Percentiles rank a stretch among this genome's conserved stretches.
phyloP scores from a whole-genome alignment of 2,329 filamentous ascomycete genomes.

The Diaporthe batatas region DNA sequence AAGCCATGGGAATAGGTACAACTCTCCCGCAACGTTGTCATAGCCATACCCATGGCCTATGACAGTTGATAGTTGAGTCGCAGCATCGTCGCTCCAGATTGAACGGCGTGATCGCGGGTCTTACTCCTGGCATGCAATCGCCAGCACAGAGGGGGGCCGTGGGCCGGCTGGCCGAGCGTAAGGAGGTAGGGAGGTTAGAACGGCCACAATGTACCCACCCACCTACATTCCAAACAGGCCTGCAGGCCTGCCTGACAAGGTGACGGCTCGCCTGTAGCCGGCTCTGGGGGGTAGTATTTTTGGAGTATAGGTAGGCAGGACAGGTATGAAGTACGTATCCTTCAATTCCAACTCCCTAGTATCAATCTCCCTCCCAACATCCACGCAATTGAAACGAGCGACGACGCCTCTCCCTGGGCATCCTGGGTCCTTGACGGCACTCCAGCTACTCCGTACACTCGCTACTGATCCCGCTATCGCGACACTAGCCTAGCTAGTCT shows the following conservation, averaged over 20 bases:
- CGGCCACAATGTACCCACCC: slow-evolving; percentile 7
- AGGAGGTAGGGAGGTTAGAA: slow-evolving; percentile 22
- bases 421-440: slow-evolving; percentile 22
- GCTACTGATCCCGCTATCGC: slow-evolving; percentile 33
- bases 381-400: slow-evolving; percentile 28
- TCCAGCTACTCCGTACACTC: slow-evolving; percentile 10
- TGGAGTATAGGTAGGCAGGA: slow-evolving; percentile 12
- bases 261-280: slow-evolving; percentile 23
- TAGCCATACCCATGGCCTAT: background rate
- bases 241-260: slow-evolving; percentile 8
- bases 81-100: background rate
- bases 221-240: slow-evolving; percentile 29
- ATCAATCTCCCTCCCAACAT: slow-evolving; percentile 34
- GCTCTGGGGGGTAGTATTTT: slow-evolving; percentile 25
- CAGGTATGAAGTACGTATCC: slow-evolving; percentile 37
- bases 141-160: background rate
- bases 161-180: slow-evolving; percentile 15
- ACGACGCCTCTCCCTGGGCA: slow-evolving; percentile 24
- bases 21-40: background rate
- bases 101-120: background rate
- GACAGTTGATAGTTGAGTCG: background rate
- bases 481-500: slow-evolving; percentile 28
- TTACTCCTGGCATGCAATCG: background rate
- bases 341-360: slow-evolving; percentile 34
- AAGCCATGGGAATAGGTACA: background rate